Percentiles rank a stretch among this genome's conserved stretches.
These are phyloP conservation scores for Oenanthe javanica DNA, from an alignment of 140 eudicot genomes.

Conservation along the genomic window DNA sequence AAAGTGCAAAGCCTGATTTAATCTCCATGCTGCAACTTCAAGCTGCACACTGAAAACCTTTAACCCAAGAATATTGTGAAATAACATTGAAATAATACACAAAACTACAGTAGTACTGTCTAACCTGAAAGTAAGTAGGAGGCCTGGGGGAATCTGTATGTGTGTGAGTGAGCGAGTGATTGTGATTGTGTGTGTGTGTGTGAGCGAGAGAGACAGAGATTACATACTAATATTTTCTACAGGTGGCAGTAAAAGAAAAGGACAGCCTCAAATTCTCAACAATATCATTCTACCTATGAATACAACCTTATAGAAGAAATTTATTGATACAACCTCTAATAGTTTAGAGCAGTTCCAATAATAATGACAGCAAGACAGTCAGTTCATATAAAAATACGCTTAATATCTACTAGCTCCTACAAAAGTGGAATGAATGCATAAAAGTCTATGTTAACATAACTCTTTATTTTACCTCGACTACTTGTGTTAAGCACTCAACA, in stretches of 20 bases:
- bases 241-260: background rate
- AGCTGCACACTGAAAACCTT: constrained; percentile 44
- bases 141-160: background rate
- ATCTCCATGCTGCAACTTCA: constrained; percentile 43
- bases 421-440: background rate
- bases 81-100: background rate
- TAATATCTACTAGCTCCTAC: background rate
- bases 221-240: no score
- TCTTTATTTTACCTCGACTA: background rate
- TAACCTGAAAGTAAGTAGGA: background rate
- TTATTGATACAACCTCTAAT: background rate
- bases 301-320: background rate
- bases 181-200: no score
- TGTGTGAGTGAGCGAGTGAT: background rate
- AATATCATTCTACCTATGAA: background rate
- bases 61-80: constrained; percentile 12
- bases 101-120: background rate
- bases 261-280: background rate
- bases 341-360: background rate
- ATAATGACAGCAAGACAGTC: background rate
- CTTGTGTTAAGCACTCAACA: background rate
- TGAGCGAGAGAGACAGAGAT: no score
- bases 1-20: constrained; percentile 27
- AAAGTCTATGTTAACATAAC: background rate
- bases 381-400: background rate